Conservation (phyloP, 192 early-diverging fungal species). For the Gaertneriomyces sp. region DNA sequence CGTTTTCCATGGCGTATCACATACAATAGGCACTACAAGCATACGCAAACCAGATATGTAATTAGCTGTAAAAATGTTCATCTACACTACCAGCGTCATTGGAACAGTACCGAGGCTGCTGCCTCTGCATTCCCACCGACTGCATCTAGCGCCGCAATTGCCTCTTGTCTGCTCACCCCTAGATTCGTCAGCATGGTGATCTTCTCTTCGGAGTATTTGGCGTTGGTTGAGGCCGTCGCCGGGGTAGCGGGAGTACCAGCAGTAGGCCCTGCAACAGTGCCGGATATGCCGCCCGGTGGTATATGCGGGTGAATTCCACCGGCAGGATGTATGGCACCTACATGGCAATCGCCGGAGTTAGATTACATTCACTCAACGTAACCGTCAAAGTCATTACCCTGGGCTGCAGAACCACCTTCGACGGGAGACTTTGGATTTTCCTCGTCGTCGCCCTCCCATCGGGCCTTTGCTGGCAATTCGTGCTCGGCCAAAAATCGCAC, state of each 20-base stretch:
- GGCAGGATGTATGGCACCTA: slow-evolving; percentile 4
- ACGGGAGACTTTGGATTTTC: slow-evolving; percentile 16
- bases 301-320: slow-evolving; percentile 4
- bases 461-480: slow-evolving; percentile 72
- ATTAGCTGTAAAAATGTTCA: too few relatives aligned
- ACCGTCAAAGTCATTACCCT: neutral
- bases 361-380: neutral
- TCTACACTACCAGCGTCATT: slow-evolving; percentile 19
- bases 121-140: slow-evolving; percentile 81
- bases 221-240: neutral
- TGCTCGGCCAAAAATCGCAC: slow-evolving; percentile 91
- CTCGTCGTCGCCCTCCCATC: slow-evolving; percentile 17
- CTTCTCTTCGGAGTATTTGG: slow-evolving; percentile 55
- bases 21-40: too few relatives aligned
- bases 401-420: slow-evolving; percentile 17
- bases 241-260: slow-evolving; percentile 7
- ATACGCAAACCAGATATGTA: too few relatives aligned
- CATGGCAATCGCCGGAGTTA: neutral
- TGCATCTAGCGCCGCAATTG: slow-evolving; percentile 72
- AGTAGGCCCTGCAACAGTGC: neutral
- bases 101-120: slow-evolving; percentile 84
- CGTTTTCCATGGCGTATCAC: too few relatives aligned
- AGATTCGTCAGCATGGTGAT: slow-evolving; percentile 73
- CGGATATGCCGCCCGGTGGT: slow-evolving; percentile 3
- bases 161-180: slow-evolving; percentile 75